Percentiles rank a stretch among this genome's conserved stretches.
phyloP scores from a whole-genome alignment of 78 protist genomes.

The Dictyostelium intermedium region DNA sequence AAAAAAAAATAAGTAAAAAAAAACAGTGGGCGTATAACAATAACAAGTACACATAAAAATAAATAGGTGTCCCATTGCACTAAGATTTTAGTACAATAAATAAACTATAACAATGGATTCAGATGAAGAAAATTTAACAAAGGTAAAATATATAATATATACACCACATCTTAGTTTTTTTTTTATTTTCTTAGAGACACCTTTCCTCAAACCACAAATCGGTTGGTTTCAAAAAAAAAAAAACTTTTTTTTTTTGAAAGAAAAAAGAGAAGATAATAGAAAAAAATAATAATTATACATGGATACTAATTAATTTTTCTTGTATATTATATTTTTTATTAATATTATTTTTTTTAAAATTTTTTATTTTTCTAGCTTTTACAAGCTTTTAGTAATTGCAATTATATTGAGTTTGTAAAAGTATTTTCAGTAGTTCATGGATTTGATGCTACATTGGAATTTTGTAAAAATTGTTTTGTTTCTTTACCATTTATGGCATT shows the following conservation, averaged over 20 bases:
- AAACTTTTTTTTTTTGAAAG: no score
- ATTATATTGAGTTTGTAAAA: conserved; percentile 65
- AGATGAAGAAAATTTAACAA: conserved; percentile 57
- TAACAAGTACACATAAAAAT: neutral
- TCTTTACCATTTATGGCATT: conserved; percentile 39
- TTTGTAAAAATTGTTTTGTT: conserved; percentile 26
- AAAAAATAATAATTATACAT: neutral
- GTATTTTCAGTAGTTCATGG: conserved; percentile 72
- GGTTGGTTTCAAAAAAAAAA: neutral
- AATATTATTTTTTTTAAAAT: neutral
- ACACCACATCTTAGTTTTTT: neutral
- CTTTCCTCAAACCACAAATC: neutral
- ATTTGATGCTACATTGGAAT: conserved; percentile 68
- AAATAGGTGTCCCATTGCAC: neutral
- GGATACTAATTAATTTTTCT: neutral
- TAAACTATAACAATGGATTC: neutral
- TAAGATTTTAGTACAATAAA: no score
- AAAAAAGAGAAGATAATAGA: neutral
- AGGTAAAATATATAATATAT: neutral
- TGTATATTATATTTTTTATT: neutral
- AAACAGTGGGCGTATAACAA: neutral
- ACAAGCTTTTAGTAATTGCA: conserved; percentile 58
- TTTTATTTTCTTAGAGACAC: neutral
- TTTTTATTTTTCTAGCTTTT: conserved; percentile 2
- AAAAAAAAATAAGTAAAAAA: neutral